These are phyloP conservation scores for Rosa hybrid DNA, from an alignment of 331 rosid genomes.

Conservation along the genomic window DNA sequence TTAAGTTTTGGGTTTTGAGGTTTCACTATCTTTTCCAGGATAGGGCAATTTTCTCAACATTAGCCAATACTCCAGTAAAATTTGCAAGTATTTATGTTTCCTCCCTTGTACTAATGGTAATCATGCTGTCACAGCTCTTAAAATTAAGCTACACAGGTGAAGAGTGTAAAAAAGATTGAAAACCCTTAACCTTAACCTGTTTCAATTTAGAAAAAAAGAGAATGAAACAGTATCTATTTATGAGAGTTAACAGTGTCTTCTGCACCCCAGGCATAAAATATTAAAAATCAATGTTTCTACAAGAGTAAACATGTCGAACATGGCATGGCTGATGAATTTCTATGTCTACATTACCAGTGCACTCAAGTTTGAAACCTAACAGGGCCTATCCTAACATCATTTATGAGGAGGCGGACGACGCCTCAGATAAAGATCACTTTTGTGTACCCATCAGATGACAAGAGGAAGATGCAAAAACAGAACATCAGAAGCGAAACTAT, in stretches of 20 bases:
- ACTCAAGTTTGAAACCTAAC: not conserved
- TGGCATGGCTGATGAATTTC: not conserved
- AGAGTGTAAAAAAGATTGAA: too few relatives aligned
- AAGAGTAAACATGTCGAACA: not conserved
- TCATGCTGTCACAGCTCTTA: conserved; percentile 8
- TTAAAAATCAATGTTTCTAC: not conserved
- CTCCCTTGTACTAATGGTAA: not conserved
- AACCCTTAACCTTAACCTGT: not conserved
- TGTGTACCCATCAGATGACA: too few relatives aligned
- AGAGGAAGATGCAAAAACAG: too few relatives aligned
- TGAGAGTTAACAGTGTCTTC: not conserved
- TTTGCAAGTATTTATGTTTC: not conserved
- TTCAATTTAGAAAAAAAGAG: not conserved
- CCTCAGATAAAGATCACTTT: too few relatives aligned
- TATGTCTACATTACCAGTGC: not conserved
- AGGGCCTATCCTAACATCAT: too few relatives aligned
- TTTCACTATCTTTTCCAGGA: not conserved
- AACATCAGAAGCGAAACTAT: too few relatives aligned
- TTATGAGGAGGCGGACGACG: too few relatives aligned
- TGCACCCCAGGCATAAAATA: not conserved
- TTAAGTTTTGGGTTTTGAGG: not conserved
- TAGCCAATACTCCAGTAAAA: not conserved
- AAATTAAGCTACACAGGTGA: not conserved
- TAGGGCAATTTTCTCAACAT: not conserved
- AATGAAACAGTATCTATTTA: not conserved